These are phyloP conservation scores for Cystoisospora suis DNA, from an alignment of 169 alveolate species.

Conservation along the genomic window DNA sequence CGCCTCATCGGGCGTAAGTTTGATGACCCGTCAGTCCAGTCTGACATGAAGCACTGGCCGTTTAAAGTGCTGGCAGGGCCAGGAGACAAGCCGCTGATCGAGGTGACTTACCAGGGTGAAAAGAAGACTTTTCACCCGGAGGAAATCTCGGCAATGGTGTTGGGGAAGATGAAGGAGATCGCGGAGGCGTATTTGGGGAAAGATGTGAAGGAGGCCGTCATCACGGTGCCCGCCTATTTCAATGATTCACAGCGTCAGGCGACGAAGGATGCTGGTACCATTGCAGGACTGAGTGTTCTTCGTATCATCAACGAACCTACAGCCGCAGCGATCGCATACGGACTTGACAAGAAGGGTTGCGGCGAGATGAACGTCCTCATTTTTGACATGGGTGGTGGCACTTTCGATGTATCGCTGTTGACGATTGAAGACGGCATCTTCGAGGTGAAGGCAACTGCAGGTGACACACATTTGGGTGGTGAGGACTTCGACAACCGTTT, in stretches of 20 bases:
- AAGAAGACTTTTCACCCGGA: constrained; percentile 96
- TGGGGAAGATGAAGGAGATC: constrained; percentile 95
- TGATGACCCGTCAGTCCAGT: constrained; percentile 93
- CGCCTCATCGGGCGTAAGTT: constrained; percentile 97
- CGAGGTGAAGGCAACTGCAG: constrained; percentile 98
- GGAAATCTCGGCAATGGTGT: constrained; percentile 97
- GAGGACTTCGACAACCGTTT: constrained; percentile 98
- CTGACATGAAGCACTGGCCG: constrained; percentile 95
- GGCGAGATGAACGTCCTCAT: constrained; percentile 94
- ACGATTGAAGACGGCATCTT: constrained; percentile 96
- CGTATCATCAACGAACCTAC: constrained; percentile 99
- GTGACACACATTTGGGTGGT: constrained; percentile 99
- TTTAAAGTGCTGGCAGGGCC: constrained; percentile 83
- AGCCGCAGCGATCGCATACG: constrained; percentile 99
- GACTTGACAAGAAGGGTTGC: constrained; percentile 92
- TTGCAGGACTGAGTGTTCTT: constrained; percentile 95
- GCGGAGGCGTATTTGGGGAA: constrained; percentile 95
- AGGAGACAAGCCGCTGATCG: constrained; percentile 94
- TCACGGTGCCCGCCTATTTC: constrained; percentile 99
- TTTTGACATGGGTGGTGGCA: constrained; percentile 97
- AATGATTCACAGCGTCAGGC: constrained; percentile 99
- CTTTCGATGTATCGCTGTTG: constrained; percentile 97
- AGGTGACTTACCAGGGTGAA: constrained; percentile 89
- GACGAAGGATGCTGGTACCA: constrained; percentile 98
- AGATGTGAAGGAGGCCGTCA: constrained; percentile 95